Evolutionary conservation across 1,139 yeast genomes (phyloP).

Genomic region (Oligophagozyma castellii): DNA sequence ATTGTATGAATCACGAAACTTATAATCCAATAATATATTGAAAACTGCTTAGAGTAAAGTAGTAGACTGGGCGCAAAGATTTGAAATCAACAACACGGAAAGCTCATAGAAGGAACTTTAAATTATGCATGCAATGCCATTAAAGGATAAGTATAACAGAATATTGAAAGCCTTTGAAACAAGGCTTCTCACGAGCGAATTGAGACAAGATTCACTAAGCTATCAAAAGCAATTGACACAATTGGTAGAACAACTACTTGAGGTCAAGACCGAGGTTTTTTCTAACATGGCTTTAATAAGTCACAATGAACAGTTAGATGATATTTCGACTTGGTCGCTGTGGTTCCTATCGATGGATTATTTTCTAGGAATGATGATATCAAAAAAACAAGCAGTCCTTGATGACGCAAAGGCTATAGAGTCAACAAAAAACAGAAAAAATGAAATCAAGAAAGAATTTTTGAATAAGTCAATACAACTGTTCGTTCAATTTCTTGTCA

Average conservation of each 20-base stretch:
- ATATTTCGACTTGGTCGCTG: constrained; percentile 40
- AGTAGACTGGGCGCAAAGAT: too few species aligned
- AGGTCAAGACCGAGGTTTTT: constrained; percentile 23
- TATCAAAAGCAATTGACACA: constrained; percentile 21
- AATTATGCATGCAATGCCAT: too few species aligned
- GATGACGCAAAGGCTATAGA: constrained; percentile 3
- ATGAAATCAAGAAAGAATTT: constrained; percentile 27
- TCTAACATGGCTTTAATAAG: constrained; percentile 38
- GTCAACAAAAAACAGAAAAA: constrained; percentile 5
- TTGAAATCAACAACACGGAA: too few species aligned
- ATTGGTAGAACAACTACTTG: constrained; percentile 19
- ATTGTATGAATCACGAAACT: too few species aligned
- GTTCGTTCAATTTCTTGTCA: constrained; percentile 33
- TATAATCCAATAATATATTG: too few species aligned
- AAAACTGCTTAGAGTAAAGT: too few species aligned
- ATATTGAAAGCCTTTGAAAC: too few species aligned
- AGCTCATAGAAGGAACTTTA: too few species aligned
- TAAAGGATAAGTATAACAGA: too few species aligned
- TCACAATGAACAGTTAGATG: constrained; percentile 44
- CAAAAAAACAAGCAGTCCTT: constrained; percentile 20
- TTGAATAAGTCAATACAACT: constrained; percentile 31
- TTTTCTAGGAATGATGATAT: constrained; percentile 30
- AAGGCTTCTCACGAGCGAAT: too few species aligned
- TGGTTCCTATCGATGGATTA: constrained; percentile 41
- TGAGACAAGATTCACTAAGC: constrained; percentile 25